Conservation (phyloP, 225 moss, liverwort and hornwort genomes). For the Thuidium tamariscinum region DNA sequence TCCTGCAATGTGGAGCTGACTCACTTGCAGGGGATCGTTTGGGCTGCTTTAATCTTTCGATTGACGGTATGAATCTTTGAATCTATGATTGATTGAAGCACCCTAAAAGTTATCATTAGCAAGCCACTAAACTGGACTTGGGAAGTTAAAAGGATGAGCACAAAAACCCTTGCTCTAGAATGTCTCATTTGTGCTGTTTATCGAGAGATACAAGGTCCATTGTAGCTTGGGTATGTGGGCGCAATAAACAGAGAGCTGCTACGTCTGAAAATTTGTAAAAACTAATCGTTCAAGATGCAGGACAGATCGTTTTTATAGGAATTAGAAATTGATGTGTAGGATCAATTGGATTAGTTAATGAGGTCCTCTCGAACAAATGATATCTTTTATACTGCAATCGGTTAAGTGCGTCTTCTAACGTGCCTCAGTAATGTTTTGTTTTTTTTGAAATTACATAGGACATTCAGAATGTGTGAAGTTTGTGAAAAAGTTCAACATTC, state of each 20-base stretch:
- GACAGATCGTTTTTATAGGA: background rate
- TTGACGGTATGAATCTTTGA: constrained; percentile 44
- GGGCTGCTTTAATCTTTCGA: constrained; percentile 97
- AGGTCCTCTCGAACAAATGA: background rate
- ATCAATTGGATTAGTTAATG: background rate
- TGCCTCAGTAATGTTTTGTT: background rate
- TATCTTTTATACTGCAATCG: background rate
- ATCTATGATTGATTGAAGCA: background rate
- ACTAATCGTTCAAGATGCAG: background rate
- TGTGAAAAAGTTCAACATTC: constrained; percentile 84
- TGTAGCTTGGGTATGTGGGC: background rate
- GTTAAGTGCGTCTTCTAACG: background rate
- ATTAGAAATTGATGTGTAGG: background rate
- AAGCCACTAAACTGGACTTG: background rate
- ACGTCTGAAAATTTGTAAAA: background rate
- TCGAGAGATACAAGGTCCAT: background rate
- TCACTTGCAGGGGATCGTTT: constrained; percentile 98
- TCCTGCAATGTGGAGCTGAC: constrained; percentile 97
- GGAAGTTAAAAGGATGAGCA: no score
- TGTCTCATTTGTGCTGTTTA: background rate
- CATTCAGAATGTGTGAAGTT: constrained; percentile 94
- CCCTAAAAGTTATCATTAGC: background rate
- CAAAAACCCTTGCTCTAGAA: background rate
- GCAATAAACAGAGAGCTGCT: background rate
- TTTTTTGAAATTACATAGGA: constrained; percentile 22